Percentiles rank a stretch among this genome's conserved stretches.
These are phyloP conservation scores for Raphidocelis subcapitata DNA, from an alignment of 139 green algal genomes.

Conservation along the genomic window DNA sequence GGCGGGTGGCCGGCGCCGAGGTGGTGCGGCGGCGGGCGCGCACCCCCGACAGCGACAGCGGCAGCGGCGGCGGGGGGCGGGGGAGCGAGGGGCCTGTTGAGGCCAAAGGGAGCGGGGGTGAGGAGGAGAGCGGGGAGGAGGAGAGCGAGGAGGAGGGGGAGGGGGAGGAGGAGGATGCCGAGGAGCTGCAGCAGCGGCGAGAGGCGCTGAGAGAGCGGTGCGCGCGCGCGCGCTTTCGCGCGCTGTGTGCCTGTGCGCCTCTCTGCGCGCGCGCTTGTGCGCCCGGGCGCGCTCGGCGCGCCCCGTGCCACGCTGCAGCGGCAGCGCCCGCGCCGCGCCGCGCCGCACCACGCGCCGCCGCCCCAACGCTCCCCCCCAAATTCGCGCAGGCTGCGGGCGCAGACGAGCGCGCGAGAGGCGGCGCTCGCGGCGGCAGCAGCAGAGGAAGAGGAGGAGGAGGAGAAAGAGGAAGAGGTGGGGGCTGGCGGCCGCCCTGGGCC, in stretches of 20 bases:
- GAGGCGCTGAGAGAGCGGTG: slow-evolving; percentile 53
- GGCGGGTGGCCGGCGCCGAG: slow-evolving; percentile 48
- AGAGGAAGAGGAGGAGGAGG: slow-evolving; percentile 48
- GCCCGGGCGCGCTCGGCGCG: too few species aligned
- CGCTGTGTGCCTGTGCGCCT: too few species aligned
- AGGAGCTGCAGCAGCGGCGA: slow-evolving; percentile 42
- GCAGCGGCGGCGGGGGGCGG: slow-evolving; percentile 21
- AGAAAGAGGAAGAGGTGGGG: slow-evolving; percentile 48
- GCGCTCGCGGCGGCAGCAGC: slow-evolving; percentile 52
- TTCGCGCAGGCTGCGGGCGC: slow-evolving; percentile 44
- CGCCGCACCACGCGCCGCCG: too few species aligned
- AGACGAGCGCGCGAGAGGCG: too few species aligned
- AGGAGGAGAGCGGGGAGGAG: slow-evolving; percentile 22
- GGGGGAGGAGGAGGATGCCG: slow-evolving; percentile 61
- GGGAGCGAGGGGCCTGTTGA: too few species aligned
- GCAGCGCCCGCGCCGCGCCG: too few species aligned
- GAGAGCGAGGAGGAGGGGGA: slow-evolving; percentile 25
- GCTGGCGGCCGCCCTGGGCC: background rate
- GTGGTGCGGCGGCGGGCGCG: slow-evolving; percentile 35
- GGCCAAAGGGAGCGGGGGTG: too few species aligned
- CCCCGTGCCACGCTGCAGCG: too few species aligned
- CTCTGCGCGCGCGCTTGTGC: too few species aligned
- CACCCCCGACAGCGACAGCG: slow-evolving; percentile 20
- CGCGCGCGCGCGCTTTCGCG: background rate
- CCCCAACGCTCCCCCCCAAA: too few species aligned